Evolutionary conservation across 2,329 filamentous ascomycete genomes (phyloP).

Genomic region (Amesomyces nigricolor): DNA sequence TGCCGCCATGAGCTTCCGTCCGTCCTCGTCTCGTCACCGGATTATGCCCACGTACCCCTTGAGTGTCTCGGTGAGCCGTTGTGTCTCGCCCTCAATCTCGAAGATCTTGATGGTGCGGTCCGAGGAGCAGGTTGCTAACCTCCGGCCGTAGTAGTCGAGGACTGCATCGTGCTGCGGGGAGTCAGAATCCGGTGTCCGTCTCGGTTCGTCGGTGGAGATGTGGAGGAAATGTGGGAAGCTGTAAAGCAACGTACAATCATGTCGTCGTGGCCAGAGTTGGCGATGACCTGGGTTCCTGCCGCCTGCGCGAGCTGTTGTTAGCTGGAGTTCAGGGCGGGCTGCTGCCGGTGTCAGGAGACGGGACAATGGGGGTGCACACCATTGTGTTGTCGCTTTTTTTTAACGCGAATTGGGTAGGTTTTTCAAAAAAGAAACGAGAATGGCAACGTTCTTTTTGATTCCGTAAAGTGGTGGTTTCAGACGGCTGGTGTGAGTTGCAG

Average conservation of each 20-base stretch:
- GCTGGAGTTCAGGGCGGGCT: background rate
- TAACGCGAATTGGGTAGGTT: background rate
- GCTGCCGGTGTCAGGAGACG: background rate
- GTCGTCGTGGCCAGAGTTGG: constrained; percentile 89
- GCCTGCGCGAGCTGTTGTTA: constrained; percentile 30
- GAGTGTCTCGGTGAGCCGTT: constrained; percentile 84
- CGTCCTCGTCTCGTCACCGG: background rate
- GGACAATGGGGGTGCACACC: constrained; percentile 1
- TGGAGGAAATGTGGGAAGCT: constrained; percentile 1
- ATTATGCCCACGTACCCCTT: constrained; percentile 66
- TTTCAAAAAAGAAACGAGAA: background rate
- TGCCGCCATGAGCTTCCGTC: constrained; percentile 33
- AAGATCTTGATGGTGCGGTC: constrained; percentile 99
- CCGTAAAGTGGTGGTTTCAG: background rate
- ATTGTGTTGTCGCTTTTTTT: constrained; percentile 8
- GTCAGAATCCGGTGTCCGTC: constrained; percentile 5
- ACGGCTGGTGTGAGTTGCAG: constrained; percentile 9
- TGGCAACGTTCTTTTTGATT: background rate
- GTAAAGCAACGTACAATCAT: constrained; percentile 79
- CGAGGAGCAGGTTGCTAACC: constrained; percentile 93
- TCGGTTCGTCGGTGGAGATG: background rate
- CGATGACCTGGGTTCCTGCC: constrained; percentile 61
- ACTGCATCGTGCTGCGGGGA: constrained; percentile 80
- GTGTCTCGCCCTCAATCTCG: constrained; percentile 89
- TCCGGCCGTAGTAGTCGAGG: constrained; percentile 95